Evolutionary conservation across 1,139 yeast species (phyloP).

Genomic region (Arxiozyma slooffiae): DNA sequence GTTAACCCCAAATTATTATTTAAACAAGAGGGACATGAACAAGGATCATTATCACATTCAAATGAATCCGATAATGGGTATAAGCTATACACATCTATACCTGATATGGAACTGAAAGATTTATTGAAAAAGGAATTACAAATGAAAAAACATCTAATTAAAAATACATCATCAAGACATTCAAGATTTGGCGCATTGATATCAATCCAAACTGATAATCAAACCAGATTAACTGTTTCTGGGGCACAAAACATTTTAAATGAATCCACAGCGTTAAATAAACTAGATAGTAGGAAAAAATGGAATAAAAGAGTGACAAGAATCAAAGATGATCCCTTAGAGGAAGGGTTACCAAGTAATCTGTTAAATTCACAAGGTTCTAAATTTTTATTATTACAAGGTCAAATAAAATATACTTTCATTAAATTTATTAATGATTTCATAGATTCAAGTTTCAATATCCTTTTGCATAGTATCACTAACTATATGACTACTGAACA

Average conservation of each 20-base stretch:
- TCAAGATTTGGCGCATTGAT: slow-evolving; percentile 84
- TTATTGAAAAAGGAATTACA: slow-evolving; percentile 51
- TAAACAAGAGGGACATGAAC: not conserved
- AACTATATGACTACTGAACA: slow-evolving; percentile 40
- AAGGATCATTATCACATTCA: not conserved
- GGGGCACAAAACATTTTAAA: slow-evolving; percentile 61
- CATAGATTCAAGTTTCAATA: slow-evolving; percentile 68
- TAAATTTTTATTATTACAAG: slow-evolving; percentile 28
- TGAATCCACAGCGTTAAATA: slow-evolving; percentile 42
- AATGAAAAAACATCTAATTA: slow-evolving; percentile 42
- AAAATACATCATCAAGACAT: slow-evolving; percentile 61
- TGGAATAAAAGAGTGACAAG: slow-evolving; percentile 46
- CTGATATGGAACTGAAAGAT: slow-evolving; percentile 39
- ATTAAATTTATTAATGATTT: slow-evolving; percentile 47
- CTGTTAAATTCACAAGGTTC: slow-evolving; percentile 27
- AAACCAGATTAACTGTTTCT: slow-evolving; percentile 56
- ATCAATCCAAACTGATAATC: slow-evolving; percentile 52
- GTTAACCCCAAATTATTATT: slow-evolving; percentile 32
- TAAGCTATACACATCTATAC: slow-evolving; percentile 4
- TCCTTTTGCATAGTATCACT: slow-evolving; percentile 45
- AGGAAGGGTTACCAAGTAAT: slow-evolving; percentile 30
- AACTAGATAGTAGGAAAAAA: slow-evolving; percentile 56
- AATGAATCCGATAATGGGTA: not conserved
- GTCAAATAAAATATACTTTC: slow-evolving; percentile 33
- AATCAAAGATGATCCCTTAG: slow-evolving; percentile 37